Base-by-base conservation (phyloP, 2,329 filamentous ascomycete species). In the Verticillium alfalfae region DNA sequence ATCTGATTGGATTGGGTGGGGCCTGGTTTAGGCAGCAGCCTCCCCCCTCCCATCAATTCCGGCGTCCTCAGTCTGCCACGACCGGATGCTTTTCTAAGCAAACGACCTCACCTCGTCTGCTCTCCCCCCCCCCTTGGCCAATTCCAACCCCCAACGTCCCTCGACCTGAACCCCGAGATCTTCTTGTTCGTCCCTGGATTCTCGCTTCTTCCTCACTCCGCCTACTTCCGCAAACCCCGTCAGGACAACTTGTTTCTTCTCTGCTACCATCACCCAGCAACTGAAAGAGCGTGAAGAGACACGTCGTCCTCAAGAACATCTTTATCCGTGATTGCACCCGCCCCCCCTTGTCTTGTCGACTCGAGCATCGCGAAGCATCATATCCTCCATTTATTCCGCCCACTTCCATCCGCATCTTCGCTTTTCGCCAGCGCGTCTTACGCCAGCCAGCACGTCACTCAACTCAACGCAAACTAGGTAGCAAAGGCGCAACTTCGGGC, bases 21-120 rank as follows among this genome's bases (percentile, higher is more conserved):
- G 45, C 8, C 38, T 31, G 56, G 57, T 70, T 68, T 64, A 74
- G 72, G 72, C 72, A 74, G 71, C 72, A 74, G 72, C 67, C 67
- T 66, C 34, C 56, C 60, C 66, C 61, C 66, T 31, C 45, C 45
- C 45, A 52, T 52, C 45, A 12, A 52, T 52, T 52, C 63, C 66
- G 71, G 68, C 68, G 57, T 57, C 39, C 64, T 59, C 62, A 52
- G 41, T 60, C 39, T 36, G 57, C 38, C 59, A 57, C 52, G 61
- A 38, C 36, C 18, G 31, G 59, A 58, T 61, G 61, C 60, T 67
- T 65, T 66, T 65, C 64, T 61, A 64, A 63, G 57, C 63, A 64
- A 31, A 60, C 59, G 62, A 66, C 62, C 57, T 60, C 61, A 57
- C 57, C 58, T 60, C 58, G 56, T 55, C 52, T 60, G 58, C 62